Evolutionary conservation across 129 eudicot genomes (phyloP), one percentile per base, ranked within the genome.

Genomic region (Chrysanthemum lavandulifolium): DNA sequence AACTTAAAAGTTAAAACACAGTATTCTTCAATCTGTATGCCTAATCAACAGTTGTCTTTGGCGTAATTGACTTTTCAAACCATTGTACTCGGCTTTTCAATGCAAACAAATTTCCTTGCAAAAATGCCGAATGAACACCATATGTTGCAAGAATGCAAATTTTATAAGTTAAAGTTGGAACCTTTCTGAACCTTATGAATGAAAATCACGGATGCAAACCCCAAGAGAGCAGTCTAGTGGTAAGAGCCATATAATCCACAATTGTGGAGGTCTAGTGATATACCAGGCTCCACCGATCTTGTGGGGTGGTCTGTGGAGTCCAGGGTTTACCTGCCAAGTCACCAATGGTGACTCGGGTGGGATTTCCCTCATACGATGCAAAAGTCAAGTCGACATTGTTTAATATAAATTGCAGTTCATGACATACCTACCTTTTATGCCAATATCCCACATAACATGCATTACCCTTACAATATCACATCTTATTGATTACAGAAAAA

Each of bases 91-190:
- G 10, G 23, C 11, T 57, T 13, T 36, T 71, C 49, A 60, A 13
- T 3, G 25, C 49, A 60, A 18, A 60, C 18, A 18, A 59, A 33
- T 51, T n/a, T 51, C 15, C 40, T 33, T 33, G 40, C 40, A 33
- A 33, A n/a, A 51, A 13, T 5, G 6, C 56, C 4, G 56, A 11
- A 51, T 51, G 56, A 51, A 51, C 13, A 51, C 14, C 97, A 95
- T 86, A 21, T 90, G 91, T 97, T 95, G 99, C 82, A 88, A 49
- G 55, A 84, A 77, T 18, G 21, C 13, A 11, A 51, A 1, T 4
- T 33, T 33, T 33, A 33, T 4, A 33, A 33, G 40, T 21, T 48
- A 10, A 10, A 1, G 61, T 68, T 64, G 74, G 43, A 63, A 9
- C 53, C 18, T 8, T 69, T 58, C 33, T 52, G 7, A 66, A 52